Conservation (phyloP, 2,329 filamentous ascomycete genomes). For the Proliferodiscus dingleyae region DNA sequence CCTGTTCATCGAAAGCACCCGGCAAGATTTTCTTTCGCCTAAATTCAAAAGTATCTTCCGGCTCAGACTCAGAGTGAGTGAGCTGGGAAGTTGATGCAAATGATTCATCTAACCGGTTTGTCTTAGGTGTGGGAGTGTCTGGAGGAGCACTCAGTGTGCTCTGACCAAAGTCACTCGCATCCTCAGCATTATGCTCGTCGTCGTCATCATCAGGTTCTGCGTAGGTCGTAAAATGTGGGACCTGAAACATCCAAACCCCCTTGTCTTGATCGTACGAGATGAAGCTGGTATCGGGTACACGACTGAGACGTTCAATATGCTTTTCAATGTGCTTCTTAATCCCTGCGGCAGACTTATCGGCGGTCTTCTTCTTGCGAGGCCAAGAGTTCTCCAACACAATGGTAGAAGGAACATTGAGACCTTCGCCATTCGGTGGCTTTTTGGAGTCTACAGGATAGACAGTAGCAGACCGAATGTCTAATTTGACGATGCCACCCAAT, state of each 20-base stretch:
- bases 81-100: constrained; percentile 36
- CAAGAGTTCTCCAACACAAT: constrained; percentile 91
- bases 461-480: constrained; percentile 74
- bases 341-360: constrained; percentile 57
- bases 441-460: constrained; percentile 71
- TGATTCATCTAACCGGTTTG: constrained; percentile 24
- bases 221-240: constrained; percentile 97
- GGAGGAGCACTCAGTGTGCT: constrained; percentile 44
- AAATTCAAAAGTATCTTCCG: constrained; percentile 33
- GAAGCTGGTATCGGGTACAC: constrained; percentile 76
- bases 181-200: constrained; percentile 56
- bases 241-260: constrained; percentile 85
- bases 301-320: constrained; percentile 76
- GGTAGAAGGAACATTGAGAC: constrained; percentile 83
- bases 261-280: constrained; percentile 72
- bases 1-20: constrained; percentile 70
- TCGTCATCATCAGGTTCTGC: constrained; percentile 68
- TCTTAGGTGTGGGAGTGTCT: constrained; percentile 38
- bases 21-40: constrained; percentile 51
- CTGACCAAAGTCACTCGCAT: constrained; percentile 40
- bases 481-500: constrained; percentile 67
- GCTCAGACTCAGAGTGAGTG: constrained; percentile 30
- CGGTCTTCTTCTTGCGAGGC: constrained; percentile 65
- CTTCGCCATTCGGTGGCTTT: constrained; percentile 82
- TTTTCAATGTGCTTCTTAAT: constrained; percentile 81